phyloP scores from a whole-genome alignment of 768 basidiomycete species.

The Russula sp. region DNA sequence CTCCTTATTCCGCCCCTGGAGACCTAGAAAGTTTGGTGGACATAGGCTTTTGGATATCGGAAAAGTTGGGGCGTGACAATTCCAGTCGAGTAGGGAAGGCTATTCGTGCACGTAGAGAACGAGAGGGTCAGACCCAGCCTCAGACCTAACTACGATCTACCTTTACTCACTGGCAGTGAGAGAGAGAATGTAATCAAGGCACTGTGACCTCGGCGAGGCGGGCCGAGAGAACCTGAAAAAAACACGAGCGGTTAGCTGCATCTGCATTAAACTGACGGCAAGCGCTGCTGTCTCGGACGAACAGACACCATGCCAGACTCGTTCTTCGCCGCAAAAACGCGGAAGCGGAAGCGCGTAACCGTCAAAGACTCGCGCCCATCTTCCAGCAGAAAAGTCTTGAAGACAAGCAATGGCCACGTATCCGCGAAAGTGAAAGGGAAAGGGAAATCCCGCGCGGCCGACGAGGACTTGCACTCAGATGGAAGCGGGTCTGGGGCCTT shows the following conservation, averaged over 20 bases:
- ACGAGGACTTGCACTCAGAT: conserved; percentile 69
- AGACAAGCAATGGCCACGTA: conserved; percentile 27
- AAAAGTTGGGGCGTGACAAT: conserved; percentile 56
- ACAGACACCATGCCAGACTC: conserved; percentile 64
- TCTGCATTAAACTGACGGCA: not conserved
- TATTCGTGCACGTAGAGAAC: conserved; percentile 45
- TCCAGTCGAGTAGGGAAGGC: conserved; percentile 76
- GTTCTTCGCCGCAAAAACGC: conserved; percentile 65
- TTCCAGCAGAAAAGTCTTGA: conserved; percentile 28
- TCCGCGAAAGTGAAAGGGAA: conserved; percentile 24
- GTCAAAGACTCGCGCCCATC: conserved; percentile 31
- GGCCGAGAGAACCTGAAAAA: not conserved
- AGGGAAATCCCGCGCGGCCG: conserved; percentile 25
- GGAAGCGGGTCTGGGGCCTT: conserved; percentile 43
- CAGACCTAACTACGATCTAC: too few species aligned
- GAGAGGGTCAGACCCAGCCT: conserved; percentile 29
- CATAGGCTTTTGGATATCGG: conserved; percentile 80
- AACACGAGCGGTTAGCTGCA: not conserved
- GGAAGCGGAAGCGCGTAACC: conserved; percentile 55
- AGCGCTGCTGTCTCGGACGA: not conserved
- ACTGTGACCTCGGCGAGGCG: too few species aligned
- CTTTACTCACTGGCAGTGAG: not conserved
- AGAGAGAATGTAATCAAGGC: not conserved
- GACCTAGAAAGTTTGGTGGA: conserved; percentile 66
- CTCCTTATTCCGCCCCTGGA: conserved; percentile 50